Evolutionary conservation across 75 land plant species (phyloP), one percentile per base, ranked within the genome.

Genomic region (Selaginella moellendorffii): DNA sequence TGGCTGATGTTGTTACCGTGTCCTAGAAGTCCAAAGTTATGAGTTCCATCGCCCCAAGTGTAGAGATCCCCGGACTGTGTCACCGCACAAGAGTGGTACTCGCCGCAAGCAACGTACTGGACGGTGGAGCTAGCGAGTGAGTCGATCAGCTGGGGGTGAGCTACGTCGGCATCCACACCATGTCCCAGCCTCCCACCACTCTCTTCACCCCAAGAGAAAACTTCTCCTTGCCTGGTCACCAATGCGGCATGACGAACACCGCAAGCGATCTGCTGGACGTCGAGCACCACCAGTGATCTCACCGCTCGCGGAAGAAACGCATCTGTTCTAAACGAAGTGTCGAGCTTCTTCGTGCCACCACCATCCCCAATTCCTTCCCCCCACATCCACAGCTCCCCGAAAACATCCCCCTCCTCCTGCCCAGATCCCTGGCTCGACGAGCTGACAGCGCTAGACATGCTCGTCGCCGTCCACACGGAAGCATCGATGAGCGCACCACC

Each of bases 181-280:
- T 81, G 83, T 24, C 83, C 83, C 2, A 81, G 70, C 53, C 78
- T 74, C 20, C 83, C 83, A 27, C 70, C 66, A 1, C 54, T 69
- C 31, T 67, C 83, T 30, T 78, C 75, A 5, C 83, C 83, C 83
- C 83, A 81, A 54, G 77, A 71, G 59, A 71, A 81, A 30, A 81
- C 71, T 62, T 78, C 75, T 22, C 83, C 83, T 36, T 75, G 58
- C 62, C 64, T 78, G 27, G 77, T 78, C 27, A 81, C 72, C 25
- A 81, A 62, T 46, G 78, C 83, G 59, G 78, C 83, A 72, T 81
- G 83, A 24, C 69, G 74, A 29, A 31, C 72, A 23, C 83, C 81
- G 58, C 81, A 81, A 30, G 81, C 65, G 30, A 81, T 72, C 24
- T 52, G 69, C 19, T 27, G 62, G 2, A 78, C 70, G 51, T 81